Base-by-base conservation (phyloP, 371 early-diverging fungal species). In the Lichtheimia corymbifera region DNA sequence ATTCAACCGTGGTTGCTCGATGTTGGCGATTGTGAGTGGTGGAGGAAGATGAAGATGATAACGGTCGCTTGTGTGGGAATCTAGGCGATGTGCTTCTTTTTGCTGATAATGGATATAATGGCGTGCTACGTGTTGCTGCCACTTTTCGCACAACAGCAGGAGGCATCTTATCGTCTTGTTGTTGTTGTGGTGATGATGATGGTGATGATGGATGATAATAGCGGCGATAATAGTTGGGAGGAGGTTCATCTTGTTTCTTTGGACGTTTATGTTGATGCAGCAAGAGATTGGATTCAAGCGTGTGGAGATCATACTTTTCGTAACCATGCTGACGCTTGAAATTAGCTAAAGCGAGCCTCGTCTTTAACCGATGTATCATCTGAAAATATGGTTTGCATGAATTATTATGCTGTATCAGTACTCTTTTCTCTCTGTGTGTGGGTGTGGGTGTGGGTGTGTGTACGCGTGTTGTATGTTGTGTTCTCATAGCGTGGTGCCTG, bases 61-160 rank as follows among this genome's bases (percentile, higher is more conserved):
- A 41, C 14, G 14, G 24, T 30, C 14, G 27, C 22, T 44, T n/a
- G 14, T 12, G 17, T 47, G 50, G 50, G 30, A 43, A 54, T 40
- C 56, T 43, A 20, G 72, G 72, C 12, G 76, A 76, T 14, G 76
- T 76, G 28, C 70, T 76, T 35, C 73, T 67, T 45, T 77, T 73
- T 18, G 71, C 77, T 3, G 77, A 77, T 44, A 73, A 30, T 25
- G 70, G 77, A 41, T 42, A 55, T 17, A 50, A 25, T 43, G 62
- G 50, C 7, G 50, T 41, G 14, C 47, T 53, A 45, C 62, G 51
- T 17, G 51, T 52, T 18, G 53, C 50, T 25, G 41, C 30, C 28
- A 28, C 24, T 41, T 35, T 35, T 28, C n/a, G 11, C 41, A 49
- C 50, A 58, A 27, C 50, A 25, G 43, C 20, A 22, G 60, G 27